A percentile compares a stretch with the other conserved stretches of the same genome.
Conservation (phyloP, 345 rosid genomes). For the Nephelium lappaceum region DNA sequence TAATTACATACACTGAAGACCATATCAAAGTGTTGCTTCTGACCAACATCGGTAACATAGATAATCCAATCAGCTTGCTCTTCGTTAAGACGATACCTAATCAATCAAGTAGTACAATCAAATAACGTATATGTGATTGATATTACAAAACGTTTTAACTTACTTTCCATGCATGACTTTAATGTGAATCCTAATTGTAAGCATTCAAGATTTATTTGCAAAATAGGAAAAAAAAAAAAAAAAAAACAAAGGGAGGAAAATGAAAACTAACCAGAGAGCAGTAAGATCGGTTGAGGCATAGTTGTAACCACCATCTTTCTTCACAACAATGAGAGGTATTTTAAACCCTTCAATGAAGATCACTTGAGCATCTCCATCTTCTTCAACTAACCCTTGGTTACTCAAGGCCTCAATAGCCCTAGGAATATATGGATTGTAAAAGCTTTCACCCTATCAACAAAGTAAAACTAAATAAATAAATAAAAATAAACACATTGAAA, state of each 20-base stretch:
- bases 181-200: too few relatives aligned
- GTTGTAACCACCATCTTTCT: constrained; percentile 96
- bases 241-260: background rate
- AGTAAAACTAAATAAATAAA: background rate
- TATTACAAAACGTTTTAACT: too few relatives aligned
- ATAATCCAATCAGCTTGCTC: constrained; percentile 97
- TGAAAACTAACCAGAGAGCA: constrained; percentile 76
- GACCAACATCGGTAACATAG: constrained; percentile 97
- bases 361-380: constrained; percentile 92
- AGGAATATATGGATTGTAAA: constrained; percentile 82
- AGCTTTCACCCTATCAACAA: constrained; percentile 89
- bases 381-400: constrained; percentile 70
- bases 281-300: constrained; percentile 94
- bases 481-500: too few relatives aligned
- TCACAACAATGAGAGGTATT: constrained; percentile 92
- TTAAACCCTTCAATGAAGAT: constrained; percentile 70
- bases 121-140: background rate
- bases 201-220: background rate
- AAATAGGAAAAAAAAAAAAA: background rate
- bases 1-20: constrained; percentile 67
- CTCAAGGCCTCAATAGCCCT: constrained; percentile 54
- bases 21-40: constrained; percentile 93
- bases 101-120: constrained; percentile 7
- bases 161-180: too few relatives aligned
- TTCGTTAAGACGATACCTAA: constrained; percentile 89